A percentile compares a stretch with the other conserved stretches of the same genome.
These are phyloP conservation scores for Exophiala oligosperma DNA, from an alignment of 2,329 filamentous ascomycete species.

Conservation along the genomic window DNA sequence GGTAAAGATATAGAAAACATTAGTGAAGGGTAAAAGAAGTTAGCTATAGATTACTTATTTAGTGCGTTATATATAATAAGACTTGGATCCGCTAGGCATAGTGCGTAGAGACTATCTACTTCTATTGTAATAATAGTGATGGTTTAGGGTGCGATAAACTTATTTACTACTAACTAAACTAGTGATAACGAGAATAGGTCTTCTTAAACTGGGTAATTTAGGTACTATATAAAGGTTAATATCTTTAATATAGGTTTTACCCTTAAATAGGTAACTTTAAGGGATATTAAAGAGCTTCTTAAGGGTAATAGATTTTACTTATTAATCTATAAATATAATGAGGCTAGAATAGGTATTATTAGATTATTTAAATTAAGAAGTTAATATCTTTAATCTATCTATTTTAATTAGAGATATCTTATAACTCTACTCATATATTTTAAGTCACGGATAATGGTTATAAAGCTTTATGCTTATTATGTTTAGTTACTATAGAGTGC, in stretches of 20 bases:
- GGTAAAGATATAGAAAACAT: constrained; percentile 34
- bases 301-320: constrained; percentile 29
- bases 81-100: constrained; percentile 1
- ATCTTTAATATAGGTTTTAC: constrained; percentile 18
- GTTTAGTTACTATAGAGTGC: neutral
- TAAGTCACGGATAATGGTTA: neutral
- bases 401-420: neutral
- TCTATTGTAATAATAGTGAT: constrained; percentile 19
- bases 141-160: constrained; percentile 10
- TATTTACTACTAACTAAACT: constrained; percentile 20
- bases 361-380: neutral
- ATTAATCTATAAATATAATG: constrained; percentile 29
- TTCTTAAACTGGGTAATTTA: constrained; percentile 25
- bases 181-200: constrained; percentile 29
- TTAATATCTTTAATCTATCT: neutral
- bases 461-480: neutral
- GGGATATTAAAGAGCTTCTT: constrained; percentile 23
- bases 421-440: neutral
- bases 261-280: constrained; percentile 14
- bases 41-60: constrained; percentile 26
- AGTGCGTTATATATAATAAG: constrained; percentile 3
- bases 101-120: constrained; percentile 15
- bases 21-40: constrained; percentile 28
- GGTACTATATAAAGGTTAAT: constrained; percentile 29
- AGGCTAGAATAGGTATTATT: constrained; percentile 18